phyloP scores from a whole-genome alignment of 2,329 filamentous ascomycete genomes.

The Colletotrichum nymphaeae region DNA sequence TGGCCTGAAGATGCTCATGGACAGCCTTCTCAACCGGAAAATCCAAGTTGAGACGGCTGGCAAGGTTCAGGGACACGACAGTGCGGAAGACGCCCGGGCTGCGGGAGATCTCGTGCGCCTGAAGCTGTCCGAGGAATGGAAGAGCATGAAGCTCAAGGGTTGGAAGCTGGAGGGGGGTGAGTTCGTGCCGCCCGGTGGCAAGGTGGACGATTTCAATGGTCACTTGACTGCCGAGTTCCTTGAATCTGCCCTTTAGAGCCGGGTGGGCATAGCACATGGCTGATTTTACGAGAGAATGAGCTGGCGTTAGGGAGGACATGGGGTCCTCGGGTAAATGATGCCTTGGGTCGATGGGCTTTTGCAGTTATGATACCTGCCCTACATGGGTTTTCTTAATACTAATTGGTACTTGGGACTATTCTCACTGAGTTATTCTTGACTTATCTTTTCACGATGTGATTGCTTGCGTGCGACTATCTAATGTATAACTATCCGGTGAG shows the following conservation, averaged over 20 bases:
- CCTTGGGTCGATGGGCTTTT: not conserved
- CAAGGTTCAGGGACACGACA: slow-evolving; percentile 80
- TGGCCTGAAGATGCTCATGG: slow-evolving; percentile 80
- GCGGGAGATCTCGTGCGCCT: slow-evolving; percentile 87
- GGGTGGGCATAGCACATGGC: not conserved
- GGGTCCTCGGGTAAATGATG: not conserved
- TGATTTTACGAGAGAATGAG: not conserved
- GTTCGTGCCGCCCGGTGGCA: slow-evolving; percentile 52
- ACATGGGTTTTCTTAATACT: not conserved
- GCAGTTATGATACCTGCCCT: slow-evolving; percentile 4
- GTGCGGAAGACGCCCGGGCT: slow-evolving; percentile 88
- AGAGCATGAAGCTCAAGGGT: slow-evolving; percentile 70
- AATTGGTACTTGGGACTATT: not conserved
- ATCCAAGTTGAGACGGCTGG: slow-evolving; percentile 78
- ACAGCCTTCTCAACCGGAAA: slow-evolving; percentile 74
- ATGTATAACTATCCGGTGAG: too few relatives aligned
- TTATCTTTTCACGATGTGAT: not conserved
- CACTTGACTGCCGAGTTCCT: slow-evolving; percentile 52
- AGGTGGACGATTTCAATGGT: slow-evolving; percentile 35
- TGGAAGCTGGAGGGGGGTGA: slow-evolving; percentile 70
- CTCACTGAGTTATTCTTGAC: not conserved
- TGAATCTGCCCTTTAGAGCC: slow-evolving; percentile 41
- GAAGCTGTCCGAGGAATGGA: slow-evolving; percentile 79
- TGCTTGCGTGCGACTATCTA: too few relatives aligned
- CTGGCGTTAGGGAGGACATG: slow-evolving; percentile 17